phyloP scores from a whole-genome alignment of 2,329 filamentous ascomycete species.

The Calonectria pauciramosa region DNA sequence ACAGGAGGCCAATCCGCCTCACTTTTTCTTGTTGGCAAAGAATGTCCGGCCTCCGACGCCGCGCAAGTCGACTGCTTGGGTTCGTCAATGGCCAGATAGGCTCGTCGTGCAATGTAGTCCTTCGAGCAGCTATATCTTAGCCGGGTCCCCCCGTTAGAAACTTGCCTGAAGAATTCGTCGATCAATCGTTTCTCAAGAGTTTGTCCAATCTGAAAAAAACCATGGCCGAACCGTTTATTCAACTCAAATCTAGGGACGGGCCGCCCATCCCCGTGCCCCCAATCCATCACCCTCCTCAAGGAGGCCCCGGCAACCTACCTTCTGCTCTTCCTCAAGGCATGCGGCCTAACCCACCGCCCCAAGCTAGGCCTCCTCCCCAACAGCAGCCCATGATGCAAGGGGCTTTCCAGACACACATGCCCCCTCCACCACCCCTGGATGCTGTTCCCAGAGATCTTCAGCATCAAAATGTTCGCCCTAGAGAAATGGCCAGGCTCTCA shows the following conservation, averaged over 20 bases:
- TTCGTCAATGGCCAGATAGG: background rate
- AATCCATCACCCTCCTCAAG: background rate
- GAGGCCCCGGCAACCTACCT: conserved; percentile 1
- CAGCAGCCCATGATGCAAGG: conserved; percentile 18
- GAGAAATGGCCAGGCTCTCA: conserved; percentile 22
- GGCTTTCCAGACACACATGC: conserved; percentile 21
- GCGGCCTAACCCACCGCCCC: conserved; percentile 9
- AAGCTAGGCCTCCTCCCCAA: background rate
- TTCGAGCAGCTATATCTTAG: conserved; percentile 16
- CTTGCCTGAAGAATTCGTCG: background rate
- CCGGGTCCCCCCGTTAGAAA: background rate
- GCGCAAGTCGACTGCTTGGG: background rate
- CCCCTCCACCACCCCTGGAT: conserved; percentile 28
- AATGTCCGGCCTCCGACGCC: background rate
- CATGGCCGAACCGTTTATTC: conserved; percentile 8
- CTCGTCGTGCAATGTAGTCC: background rate
- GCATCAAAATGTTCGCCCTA: conserved; percentile 23
- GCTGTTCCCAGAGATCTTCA: conserved; percentile 35
- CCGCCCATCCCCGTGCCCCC: background rate
- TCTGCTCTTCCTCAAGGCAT: conserved; percentile 15
- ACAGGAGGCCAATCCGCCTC: conserved; percentile 14
- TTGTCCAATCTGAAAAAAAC: background rate
- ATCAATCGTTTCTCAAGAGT: background rate
- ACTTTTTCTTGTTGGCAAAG: conserved; percentile 19
- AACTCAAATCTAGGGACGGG: background rate